phyloP scores from a whole-genome alignment of 2,329 filamentous ascomycete genomes.

The Coleophoma eucalyptorum region DNA sequence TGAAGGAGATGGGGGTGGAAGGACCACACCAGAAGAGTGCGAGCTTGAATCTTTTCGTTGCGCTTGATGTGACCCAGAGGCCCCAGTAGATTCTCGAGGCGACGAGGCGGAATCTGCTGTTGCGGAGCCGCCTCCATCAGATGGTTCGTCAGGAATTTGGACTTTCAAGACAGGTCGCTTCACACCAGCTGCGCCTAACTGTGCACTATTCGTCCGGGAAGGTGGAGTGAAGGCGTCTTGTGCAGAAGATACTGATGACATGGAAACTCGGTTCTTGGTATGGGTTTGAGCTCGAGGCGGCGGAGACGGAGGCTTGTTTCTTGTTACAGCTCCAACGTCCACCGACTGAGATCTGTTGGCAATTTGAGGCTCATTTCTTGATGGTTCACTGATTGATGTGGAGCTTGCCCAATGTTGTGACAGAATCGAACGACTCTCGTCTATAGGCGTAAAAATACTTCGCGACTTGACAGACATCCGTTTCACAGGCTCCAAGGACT shows the following conservation, averaged over 20 bases:
- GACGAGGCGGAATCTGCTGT: conserved; percentile 66
- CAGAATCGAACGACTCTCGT: conserved; percentile 84
- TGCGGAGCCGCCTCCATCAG: conserved; percentile 66
- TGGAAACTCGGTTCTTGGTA: conserved; percentile 41
- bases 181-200: conserved; percentile 50
- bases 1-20: conserved; percentile 90
- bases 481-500: conserved; percentile 42
- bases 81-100: conserved; percentile 22
- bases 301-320: conserved; percentile 46
- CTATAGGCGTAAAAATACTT: conserved; percentile 96
- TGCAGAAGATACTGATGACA: conserved; percentile 53
- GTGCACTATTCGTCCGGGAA: conserved; percentile 73
- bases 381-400: conserved; percentile 36
- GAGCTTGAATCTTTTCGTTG: conserved; percentile 36
- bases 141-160: conserved; percentile 89
- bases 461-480: conserved; percentile 48
- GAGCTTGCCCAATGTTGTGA: conserved; percentile 77
- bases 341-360: conserved; percentile 59
- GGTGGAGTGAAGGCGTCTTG: conserved; percentile 69
- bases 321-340: conserved; percentile 54
- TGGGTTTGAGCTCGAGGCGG: conserved; percentile 42
- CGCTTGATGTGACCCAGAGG: conserved; percentile 15
- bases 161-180: conserved; percentile 84
- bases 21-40: conserved; percentile 67
- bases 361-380: conserved; percentile 21